Evolutionary conservation across 2,329 filamentous ascomycete genomes (phyloP), one percentile per base, ranked within the genome.

Genomic region (Fusarium avenaceum): DNA sequence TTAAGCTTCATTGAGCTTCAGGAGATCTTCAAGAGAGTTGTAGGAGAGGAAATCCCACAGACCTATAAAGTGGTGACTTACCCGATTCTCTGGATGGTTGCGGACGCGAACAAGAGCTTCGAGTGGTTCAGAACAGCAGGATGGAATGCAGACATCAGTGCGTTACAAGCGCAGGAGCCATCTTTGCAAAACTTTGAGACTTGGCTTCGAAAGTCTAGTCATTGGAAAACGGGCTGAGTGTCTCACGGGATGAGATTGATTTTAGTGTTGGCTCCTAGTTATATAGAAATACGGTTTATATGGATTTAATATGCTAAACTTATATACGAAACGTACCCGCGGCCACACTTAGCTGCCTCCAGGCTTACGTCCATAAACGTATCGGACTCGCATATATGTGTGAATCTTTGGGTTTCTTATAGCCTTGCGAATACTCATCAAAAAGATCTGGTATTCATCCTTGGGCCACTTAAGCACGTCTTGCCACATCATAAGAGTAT

Each of bases 151-250:
- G 54, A 71, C 17, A 69, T 69, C 20, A 13, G 20, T 17, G 28
- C 4, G 0, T 8, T 71, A 15, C 39, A 48, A 13, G 26, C 4
- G 10, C 28, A 53, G 7, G 56, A 61, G 0, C 58, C 58, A 2
- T 15, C 45, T 0, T 26, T 71, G 0, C 64, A 71, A 4, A 4
- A n/a, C 28, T 72, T 74, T 33, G 51, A 57, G 7, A 15, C 14
- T 13, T 76, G 74, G 70, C 32, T 75, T 7, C 49, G 28, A 22
- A 53, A 73, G 11, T 70, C 55, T 6, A 73, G 74, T 14, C 32
- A 38, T 20, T 76, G 73, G 74, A 44, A 57, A 33, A 3, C 14
- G 14, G 3, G 14, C 14, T 33, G 7, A 33, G 7, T 2, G 4
- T 33, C 30, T 33, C 13, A 15, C 30, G 6, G 30, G 8, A 15